Percentiles rank a stretch among this genome's conserved stretches.
Evolutionary conservation across 164 flowering plant genomes (phyloP).

Genomic region (Liriodendron chinense): DNA sequence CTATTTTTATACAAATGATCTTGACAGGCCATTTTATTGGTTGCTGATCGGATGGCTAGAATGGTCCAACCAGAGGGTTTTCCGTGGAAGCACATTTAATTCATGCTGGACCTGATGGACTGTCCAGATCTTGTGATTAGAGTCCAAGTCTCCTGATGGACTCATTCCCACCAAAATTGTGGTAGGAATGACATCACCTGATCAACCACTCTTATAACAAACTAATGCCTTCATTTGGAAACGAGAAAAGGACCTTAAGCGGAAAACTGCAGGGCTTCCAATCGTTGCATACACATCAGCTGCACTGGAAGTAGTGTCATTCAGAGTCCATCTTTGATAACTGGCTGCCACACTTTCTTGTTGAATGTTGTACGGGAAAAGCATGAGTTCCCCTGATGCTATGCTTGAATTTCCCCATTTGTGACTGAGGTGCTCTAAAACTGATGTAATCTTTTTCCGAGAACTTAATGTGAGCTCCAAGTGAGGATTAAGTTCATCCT

Average conservation of each 20-base stretch:
- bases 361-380: conserved; percentile 69
- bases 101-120: not conserved
- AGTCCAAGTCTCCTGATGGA: not conserved
- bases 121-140: not conserved
- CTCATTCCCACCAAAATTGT: not conserved
- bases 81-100: not conserved
- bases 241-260: conserved; percentile 62
- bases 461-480: conserved; percentile 89
- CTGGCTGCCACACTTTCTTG: conserved; percentile 43
- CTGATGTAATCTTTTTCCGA: conserved; percentile 90
- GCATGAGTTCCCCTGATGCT: conserved; percentile 68
- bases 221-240: not conserved
- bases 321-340: conserved; percentile 64
- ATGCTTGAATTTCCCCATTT: conserved; percentile 88
- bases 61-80: not conserved
- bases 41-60: not conserved
- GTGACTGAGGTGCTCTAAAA: conserved; percentile 85
- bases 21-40: not conserved
- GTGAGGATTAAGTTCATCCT: conserved; percentile 93
- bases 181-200: not conserved
- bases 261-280: conserved; percentile 81
- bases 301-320: conserved; percentile 68
- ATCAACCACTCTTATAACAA: not conserved
- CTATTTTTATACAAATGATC: not conserved
- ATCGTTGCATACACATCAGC: conserved; percentile 68